These are phyloP conservation scores for Diutina rugosa DNA, from an alignment of 1,139 yeast genomes.

Conservation along the genomic window DNA sequence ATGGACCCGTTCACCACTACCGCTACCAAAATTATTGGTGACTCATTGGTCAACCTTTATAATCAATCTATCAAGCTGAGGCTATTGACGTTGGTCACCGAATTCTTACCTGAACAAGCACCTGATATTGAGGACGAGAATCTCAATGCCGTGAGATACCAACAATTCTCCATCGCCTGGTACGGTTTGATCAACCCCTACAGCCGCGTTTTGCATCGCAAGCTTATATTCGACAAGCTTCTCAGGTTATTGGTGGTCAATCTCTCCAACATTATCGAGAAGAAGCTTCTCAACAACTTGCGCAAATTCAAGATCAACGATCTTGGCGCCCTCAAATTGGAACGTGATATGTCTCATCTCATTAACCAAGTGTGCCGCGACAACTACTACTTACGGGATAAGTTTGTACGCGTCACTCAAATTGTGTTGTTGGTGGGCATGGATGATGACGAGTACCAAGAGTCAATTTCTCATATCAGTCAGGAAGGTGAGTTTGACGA, in stretches of 20 bases:
- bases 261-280: conserved; percentile 44
- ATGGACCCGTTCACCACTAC: conserved; percentile 25
- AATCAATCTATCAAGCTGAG: conserved; percentile 44
- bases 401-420: conserved; percentile 73
- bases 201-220: conserved; percentile 39
- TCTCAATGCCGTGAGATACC: background rate
- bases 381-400: conserved; percentile 62
- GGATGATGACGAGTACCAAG: conserved; percentile 58
- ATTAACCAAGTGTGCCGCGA: conserved; percentile 51
- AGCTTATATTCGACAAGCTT: conserved; percentile 31
- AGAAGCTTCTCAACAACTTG: conserved; percentile 51
- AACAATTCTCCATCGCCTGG: conserved; percentile 52
- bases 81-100: conserved; percentile 34
- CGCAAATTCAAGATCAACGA: conserved; percentile 55
- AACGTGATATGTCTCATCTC: conserved; percentile 65
- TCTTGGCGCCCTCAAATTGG: conserved; percentile 73
- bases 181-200: conserved; percentile 51
- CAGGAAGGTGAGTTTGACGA: conserved; percentile 13
- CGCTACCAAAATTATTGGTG: conserved; percentile 36
- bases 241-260: conserved; percentile 40
- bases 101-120: conserved; percentile 40
- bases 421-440: conserved; percentile 69
- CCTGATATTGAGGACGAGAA: background rate
- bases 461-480: background rate
- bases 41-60: conserved; percentile 42